Conservation (phyloP, 83 land plant species). For the Picea mariana region DNA sequence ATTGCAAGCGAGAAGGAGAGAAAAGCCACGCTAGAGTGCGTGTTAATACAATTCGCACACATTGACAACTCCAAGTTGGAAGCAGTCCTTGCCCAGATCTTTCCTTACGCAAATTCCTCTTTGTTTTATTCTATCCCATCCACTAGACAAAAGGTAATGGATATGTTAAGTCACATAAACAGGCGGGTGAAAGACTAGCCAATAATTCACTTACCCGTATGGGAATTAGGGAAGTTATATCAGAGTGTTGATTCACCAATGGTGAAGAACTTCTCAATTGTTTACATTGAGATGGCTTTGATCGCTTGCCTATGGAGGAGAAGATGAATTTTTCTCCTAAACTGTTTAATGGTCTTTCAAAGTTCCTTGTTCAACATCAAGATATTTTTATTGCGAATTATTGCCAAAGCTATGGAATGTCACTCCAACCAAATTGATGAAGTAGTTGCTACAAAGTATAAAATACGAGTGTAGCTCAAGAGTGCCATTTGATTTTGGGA, state of each 20-base stretch:
- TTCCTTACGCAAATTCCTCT: conserved; percentile 54
- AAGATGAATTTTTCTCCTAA: conserved; percentile 67
- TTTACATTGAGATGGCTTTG: conserved; percentile 99
- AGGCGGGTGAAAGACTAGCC: conserved; percentile 89
- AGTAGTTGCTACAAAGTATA: conserved; percentile 48
- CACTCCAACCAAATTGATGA: conserved; percentile 56
- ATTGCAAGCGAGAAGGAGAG: conserved; percentile 32
- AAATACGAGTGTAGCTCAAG: conserved; percentile 25
- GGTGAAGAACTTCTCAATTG: conserved; percentile 84
- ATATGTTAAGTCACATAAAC: conserved; percentile 85
- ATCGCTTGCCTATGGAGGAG: conserved; percentile 72
- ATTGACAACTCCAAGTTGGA: conserved; percentile 66
- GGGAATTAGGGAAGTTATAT: conserved; percentile 74
- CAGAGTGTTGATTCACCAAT: conserved; percentile 42
- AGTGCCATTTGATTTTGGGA: conserved; percentile 55
- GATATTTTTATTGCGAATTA: conserved; percentile 66
- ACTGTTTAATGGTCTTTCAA: conserved; percentile 52
- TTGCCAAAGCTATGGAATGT: conserved; percentile 57
- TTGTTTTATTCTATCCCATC: conserved; percentile 39
- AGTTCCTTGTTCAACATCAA: conserved; percentile 73
- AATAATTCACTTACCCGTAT: conserved; percentile 69
- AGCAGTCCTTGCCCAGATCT: conserved; percentile 49
- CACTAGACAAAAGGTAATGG: conserved; percentile 76
- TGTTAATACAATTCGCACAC: conserved; percentile 70
- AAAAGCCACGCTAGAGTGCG: conserved; percentile 59